These are phyloP conservation scores for Tetracladium setigerum DNA, from an alignment of 495 filamentous ascomycete genomes.

Conservation along the genomic window DNA sequence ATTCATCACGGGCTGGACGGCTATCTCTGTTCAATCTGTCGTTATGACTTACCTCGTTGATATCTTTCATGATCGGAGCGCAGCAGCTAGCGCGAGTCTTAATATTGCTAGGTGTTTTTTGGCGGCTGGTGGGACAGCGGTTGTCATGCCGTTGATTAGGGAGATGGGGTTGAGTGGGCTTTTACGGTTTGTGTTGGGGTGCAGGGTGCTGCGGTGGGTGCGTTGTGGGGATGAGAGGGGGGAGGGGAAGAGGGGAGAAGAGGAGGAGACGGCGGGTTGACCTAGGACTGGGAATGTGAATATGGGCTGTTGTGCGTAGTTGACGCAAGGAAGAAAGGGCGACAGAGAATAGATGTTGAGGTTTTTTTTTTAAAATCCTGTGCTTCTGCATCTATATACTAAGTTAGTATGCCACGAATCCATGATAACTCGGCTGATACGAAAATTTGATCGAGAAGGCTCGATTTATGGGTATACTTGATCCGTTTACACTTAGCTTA, in stretches of 20 bases:
- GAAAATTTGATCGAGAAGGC: too few relatives aligned
- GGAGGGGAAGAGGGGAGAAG: neutral
- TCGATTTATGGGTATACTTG: too few relatives aligned
- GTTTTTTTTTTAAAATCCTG: too few relatives aligned
- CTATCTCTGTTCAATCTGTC: conserved; percentile 15
- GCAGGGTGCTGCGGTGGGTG: neutral
- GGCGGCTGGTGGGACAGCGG: conserved; percentile 52
- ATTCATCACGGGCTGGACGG: conserved; percentile 30
- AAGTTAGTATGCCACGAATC: too few relatives aligned
- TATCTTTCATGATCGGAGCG: conserved; percentile 28
- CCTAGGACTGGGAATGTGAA: too few relatives aligned
- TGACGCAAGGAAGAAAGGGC: too few relatives aligned
- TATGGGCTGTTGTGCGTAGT: too few relatives aligned
- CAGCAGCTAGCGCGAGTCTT: conserved; percentile 54
- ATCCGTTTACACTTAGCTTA: too few relatives aligned
- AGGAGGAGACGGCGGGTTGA: neutral
- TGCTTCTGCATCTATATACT: too few relatives aligned
- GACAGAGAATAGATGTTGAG: too few relatives aligned
- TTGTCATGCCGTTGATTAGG: conserved; percentile 50
- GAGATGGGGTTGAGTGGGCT: conserved; percentile 53
- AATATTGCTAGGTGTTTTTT: conserved; percentile 56
- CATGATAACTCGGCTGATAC: too few relatives aligned
- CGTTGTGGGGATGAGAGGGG: conserved; percentile 3
- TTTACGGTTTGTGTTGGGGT: conserved; percentile 48
- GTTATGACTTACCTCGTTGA: conserved; percentile 28